A percentile compares a stretch with the other conserved stretches of the same genome.
These are phyloP conservation scores for Nothophytophthora sp. DNA, from an alignment of 352 stramenopile genomes.

Conservation along the genomic window DNA sequence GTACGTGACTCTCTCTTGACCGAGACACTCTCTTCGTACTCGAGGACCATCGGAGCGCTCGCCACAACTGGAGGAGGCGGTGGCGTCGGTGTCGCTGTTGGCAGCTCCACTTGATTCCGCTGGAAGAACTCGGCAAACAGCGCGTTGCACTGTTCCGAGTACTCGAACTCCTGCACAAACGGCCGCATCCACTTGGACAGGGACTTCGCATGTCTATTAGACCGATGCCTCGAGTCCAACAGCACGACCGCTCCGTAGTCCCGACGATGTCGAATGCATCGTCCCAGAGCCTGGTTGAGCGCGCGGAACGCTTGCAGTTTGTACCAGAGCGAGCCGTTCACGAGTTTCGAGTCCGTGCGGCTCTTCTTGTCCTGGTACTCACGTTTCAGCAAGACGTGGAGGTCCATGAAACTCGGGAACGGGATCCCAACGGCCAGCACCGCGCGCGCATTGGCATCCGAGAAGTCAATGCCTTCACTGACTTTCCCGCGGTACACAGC, in stretches of 20 bases:
- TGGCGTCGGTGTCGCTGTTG: conserved; percentile 9
- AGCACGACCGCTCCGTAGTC: conserved; percentile 98
- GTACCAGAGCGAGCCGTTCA: conserved; percentile 93
- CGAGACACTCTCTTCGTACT: conserved; percentile 35
- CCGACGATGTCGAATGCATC: conserved; percentile 97
- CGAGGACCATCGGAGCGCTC: conserved; percentile 28
- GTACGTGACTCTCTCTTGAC: background rate
- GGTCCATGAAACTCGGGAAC: conserved; percentile 95
- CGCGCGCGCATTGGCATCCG: conserved; percentile 93
- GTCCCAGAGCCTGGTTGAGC: conserved; percentile 98
- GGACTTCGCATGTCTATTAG: conserved; percentile 46
- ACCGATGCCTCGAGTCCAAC: conserved; percentile 88
- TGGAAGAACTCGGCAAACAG: conserved; percentile 62
- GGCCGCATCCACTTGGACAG: conserved; percentile 79
- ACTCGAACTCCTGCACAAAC: conserved; percentile 63
- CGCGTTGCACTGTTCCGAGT: conserved; percentile 43
- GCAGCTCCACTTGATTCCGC: conserved; percentile 47
- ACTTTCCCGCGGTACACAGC: conserved; percentile 98
- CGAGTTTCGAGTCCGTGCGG: conserved; percentile 41
- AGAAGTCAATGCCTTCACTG: conserved; percentile 98
- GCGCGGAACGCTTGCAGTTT: conserved; percentile 96
- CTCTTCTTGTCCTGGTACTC: conserved; percentile 78
- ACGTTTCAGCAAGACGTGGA: conserved; percentile 73
- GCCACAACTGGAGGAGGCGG: background rate
- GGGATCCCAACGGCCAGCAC: conserved; percentile 98